Conservation (phyloP, 2,329 filamentous ascomycete genomes). For the Fusarium praegraminearum region DNA sequence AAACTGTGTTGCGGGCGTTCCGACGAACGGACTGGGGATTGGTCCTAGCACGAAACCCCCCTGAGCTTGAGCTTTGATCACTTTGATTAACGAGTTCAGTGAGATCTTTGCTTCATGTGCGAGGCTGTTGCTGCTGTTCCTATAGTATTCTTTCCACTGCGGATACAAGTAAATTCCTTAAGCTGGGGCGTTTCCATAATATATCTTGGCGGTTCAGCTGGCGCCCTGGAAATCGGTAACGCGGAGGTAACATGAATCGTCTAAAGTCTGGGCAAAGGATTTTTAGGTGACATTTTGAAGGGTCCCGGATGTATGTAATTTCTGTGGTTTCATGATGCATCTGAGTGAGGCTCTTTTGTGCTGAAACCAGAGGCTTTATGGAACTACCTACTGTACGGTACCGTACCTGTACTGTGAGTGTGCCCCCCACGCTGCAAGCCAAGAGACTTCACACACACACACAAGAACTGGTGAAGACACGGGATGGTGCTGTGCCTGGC, state of each 20-base stretch:
- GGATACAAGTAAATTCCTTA: neutral
- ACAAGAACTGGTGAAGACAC: neutral
- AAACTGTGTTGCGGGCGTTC: conserved; percentile 40
- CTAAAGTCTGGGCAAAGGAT: conserved; percentile 9
- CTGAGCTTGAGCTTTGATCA: conserved; percentile 32
- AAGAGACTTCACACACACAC: conserved; percentile 1
- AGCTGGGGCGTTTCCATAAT: conserved; percentile 1
- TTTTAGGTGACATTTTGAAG: conserved; percentile 10
- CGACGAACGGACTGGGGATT: conserved; percentile 26
- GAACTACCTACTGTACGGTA: neutral
- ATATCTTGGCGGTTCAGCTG: conserved; percentile 1
- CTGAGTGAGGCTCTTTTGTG: conserved; percentile 33
- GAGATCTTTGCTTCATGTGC: neutral
- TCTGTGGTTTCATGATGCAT: conserved; percentile 34
- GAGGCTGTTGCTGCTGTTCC: neutral
- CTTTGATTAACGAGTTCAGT: neutral
- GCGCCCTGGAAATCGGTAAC: conserved; percentile 1
- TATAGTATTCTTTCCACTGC: neutral
- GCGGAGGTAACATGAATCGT: conserved; percentile 7
- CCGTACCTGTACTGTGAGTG: neutral
- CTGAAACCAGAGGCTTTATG: conserved; percentile 9
- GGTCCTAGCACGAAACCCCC: conserved; percentile 16
- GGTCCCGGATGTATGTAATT: conserved; percentile 12
- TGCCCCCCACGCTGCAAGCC: conserved; percentile 29
- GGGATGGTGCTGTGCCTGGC: conserved; percentile 32